These are phyloP conservation scores for Rhizopogon sp. DNA, from an alignment of 768 basidiomycete genomes.

Conservation along the genomic window DNA sequence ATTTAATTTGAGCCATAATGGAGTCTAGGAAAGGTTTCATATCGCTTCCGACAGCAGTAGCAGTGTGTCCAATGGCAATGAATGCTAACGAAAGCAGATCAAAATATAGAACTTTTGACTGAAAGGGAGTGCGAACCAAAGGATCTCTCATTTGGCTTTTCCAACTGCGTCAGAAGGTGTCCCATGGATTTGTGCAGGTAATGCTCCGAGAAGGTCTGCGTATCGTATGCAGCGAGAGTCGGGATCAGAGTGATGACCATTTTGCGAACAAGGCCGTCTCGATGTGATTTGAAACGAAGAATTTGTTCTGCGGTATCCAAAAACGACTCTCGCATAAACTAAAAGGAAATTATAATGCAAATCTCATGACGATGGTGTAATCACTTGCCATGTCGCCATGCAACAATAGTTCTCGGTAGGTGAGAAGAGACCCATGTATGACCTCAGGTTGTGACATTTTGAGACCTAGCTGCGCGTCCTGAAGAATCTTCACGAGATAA, in stretches of 20 bases:
- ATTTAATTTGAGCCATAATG: conserved; percentile 85
- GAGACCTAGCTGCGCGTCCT: conserved; percentile 81
- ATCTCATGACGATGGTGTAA: neutral
- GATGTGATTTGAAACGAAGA: conserved; percentile 79
- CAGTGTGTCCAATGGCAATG: conserved; percentile 94
- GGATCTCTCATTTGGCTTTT: conserved; percentile 83
- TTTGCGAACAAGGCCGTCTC: conserved; percentile 84
- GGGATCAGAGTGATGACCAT: conserved; percentile 97
- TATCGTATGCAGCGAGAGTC: conserved; percentile 90
- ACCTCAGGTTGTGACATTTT: conserved; percentile 80
- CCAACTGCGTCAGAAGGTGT: conserved; percentile 81
- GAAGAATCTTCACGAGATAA: conserved; percentile 77
- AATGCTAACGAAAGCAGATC: conserved; percentile 54
- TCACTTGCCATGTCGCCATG: conserved; percentile 88
- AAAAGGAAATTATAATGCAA: conserved; percentile 1
- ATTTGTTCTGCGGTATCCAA: conserved; percentile 86
- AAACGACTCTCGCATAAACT: conserved; percentile 90
- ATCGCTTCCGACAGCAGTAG: conserved; percentile 84
- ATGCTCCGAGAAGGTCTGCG: conserved; percentile 84
- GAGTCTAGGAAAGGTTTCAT: conserved; percentile 95
- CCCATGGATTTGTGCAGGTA: conserved; percentile 94
- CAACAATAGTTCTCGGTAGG: conserved; percentile 84
- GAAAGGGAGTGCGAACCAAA: conserved; percentile 53
- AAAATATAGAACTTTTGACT: conserved; percentile 2
- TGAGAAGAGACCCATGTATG: conserved; percentile 89